These are phyloP conservation scores for Aspergillus sp. DNA, from an alignment of 2,329 filamentous ascomycete species.

Conservation along the genomic window DNA sequence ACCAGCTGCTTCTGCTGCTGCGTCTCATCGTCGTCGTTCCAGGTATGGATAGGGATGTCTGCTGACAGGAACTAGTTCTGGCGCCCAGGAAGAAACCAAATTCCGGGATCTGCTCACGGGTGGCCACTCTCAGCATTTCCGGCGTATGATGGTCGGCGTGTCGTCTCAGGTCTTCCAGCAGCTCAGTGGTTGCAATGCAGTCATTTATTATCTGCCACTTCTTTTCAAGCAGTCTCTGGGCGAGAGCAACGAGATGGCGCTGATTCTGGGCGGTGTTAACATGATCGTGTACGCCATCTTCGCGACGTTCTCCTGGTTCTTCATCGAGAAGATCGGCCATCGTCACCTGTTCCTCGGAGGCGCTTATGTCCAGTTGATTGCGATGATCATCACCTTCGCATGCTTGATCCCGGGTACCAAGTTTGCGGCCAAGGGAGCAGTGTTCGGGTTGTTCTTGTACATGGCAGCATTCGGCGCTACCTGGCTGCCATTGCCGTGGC, in stretches of 20 bases:
- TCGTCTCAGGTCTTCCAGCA: constrained; percentile 40
- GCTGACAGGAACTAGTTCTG: constrained; percentile 38
- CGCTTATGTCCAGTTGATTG: constrained; percentile 29
- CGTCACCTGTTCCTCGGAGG: constrained; percentile 34
- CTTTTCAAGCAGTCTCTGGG: constrained; percentile 40
- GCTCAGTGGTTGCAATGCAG: constrained; percentile 42
- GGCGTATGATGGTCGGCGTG: constrained; percentile 32
- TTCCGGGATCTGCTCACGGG: constrained; percentile 35
- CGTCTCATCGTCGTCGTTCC: too few species aligned
- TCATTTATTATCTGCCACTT: constrained; percentile 42
- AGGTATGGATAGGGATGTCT: too few species aligned
- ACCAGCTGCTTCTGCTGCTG: too few species aligned
- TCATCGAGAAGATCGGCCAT: constrained; percentile 42
- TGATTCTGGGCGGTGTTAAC: constrained; percentile 45
- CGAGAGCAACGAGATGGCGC: constrained; percentile 33
- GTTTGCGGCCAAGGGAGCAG: constrained; percentile 26
- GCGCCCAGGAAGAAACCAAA: constrained; percentile 41
- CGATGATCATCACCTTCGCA: constrained; percentile 32
- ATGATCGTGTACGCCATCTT: constrained; percentile 39
- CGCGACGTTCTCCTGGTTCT: constrained; percentile 38
- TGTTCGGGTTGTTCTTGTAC: constrained; percentile 58
- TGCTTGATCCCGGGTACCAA: constrained; percentile 26
- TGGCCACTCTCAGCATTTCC: constrained; percentile 32
- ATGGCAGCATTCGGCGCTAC: constrained; percentile 60
- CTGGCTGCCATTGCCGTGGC: constrained; percentile 56